Conservation (phyloP, 2,329 filamentous ascomycete genomes). For the Phialophora verrucosa region DNA sequence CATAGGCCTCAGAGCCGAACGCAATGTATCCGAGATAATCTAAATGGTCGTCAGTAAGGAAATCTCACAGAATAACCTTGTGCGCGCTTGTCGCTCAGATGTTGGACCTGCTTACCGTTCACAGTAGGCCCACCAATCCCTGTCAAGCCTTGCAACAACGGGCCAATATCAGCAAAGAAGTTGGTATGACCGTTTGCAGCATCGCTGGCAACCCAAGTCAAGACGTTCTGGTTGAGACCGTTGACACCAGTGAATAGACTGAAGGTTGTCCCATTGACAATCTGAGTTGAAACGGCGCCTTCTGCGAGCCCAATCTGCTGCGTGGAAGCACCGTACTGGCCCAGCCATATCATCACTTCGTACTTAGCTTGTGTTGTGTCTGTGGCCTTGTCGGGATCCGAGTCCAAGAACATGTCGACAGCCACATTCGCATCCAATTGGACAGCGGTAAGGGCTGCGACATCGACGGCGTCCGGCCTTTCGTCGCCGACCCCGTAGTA, state of each 20-base stretch:
- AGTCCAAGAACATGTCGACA: constrained; percentile 64
- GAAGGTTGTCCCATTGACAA: constrained; percentile 52
- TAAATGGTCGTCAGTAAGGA: constrained; percentile 9
- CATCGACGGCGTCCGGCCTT: constrained; percentile 46
- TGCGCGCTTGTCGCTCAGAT: neutral
- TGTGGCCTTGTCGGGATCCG: constrained; percentile 48
- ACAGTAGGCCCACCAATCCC: constrained; percentile 47
- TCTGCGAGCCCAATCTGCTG: constrained; percentile 55
- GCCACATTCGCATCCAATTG: constrained; percentile 62
- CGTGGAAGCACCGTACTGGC: constrained; percentile 53
- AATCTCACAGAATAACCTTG: neutral
- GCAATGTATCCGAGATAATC: constrained; percentile 60
- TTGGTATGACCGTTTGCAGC: constrained; percentile 45
- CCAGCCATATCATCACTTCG: constrained; percentile 66
- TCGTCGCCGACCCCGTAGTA: constrained; percentile 56
- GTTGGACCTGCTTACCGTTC: constrained; percentile 32
- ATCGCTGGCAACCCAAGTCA: constrained; percentile 55
- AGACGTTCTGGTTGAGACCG: constrained; percentile 51
- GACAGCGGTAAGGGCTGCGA: constrained; percentile 44
- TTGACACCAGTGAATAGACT: constrained; percentile 53
- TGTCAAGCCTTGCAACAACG: constrained; percentile 50
- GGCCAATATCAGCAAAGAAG: constrained; percentile 57
- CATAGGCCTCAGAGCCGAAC: constrained; percentile 60
- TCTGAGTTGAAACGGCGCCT: constrained; percentile 45
- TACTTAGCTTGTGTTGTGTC: constrained; percentile 49